Evolutionary conservation across 129 eudicot genomes (phyloP).

Genomic region (Arctium lappa): DNA sequence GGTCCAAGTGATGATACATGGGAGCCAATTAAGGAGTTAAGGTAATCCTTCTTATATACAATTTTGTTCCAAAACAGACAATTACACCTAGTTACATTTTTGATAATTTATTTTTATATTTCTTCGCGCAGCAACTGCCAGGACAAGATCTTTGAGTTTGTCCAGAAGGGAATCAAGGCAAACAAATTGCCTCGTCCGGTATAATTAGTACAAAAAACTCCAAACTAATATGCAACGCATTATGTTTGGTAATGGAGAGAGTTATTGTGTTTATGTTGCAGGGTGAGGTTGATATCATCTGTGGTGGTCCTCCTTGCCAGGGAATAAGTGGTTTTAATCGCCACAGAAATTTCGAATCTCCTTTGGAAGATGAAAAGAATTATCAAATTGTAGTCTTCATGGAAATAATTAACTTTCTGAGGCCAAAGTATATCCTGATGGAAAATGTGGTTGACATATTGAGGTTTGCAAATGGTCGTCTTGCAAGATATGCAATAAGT

Average conservation of each 20-base stretch:
- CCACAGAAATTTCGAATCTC: slow-evolving; percentile 49
- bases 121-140: slow-evolving; percentile 36
- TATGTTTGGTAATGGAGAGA: neutral
- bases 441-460: slow-evolving; percentile 54
- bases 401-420: slow-evolving; percentile 50
- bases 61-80: neutral
- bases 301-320: slow-evolving; percentile 66
- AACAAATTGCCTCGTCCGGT: slow-evolving; percentile 59
- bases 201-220: slow-evolving; percentile 15
- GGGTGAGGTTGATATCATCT: slow-evolving; percentile 56
- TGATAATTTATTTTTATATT: neutral
- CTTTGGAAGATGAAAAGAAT: slow-evolving; percentile 57
- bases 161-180: slow-evolving; percentile 37
- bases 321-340: slow-evolving; percentile 60
- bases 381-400: slow-evolving; percentile 49
- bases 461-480: slow-evolving; percentile 53
- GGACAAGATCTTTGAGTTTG: slow-evolving; percentile 46
- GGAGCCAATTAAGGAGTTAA: slow-evolving; percentile 54
- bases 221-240: neutral
- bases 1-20: slow-evolving; percentile 61
- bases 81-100: neutral
- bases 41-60: slow-evolving; percentile 24
- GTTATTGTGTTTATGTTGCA: slow-evolving; percentile 25
- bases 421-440: slow-evolving; percentile 48
- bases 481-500: slow-evolving; percentile 61